Evolutionary conservation across 2,329 filamentous ascomycete genomes (phyloP), one percentile per base, ranked within the genome.

Genomic region (Pseudogymnoascus sp.): DNA sequence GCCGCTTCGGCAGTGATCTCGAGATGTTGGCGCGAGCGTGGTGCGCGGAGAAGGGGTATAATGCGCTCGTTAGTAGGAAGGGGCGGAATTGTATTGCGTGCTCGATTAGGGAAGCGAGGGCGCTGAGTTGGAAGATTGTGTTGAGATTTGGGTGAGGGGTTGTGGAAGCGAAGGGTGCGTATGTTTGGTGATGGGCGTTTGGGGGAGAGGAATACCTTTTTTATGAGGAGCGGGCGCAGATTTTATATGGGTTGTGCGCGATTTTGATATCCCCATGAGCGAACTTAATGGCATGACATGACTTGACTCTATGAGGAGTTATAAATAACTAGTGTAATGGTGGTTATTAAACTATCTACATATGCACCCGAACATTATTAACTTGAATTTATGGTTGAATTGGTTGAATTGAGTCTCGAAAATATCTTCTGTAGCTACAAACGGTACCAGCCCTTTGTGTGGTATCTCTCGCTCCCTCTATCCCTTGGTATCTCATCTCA

Each of bases 11-110:
- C 1, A 87, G 83, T 10, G 85, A 87, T 67, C 77, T 88, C 70
- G 87, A 91, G 73, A 80, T 92, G 7, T 74, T 92, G 60, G 87
- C 86, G 1, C 78, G 89, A 58, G 88, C 88, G 1, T 79, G 90
- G 66, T 92, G 89, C 71, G 86, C 88, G 0, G 85, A 89, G 69
- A 84, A 82, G 67, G 89, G 89, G 2, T 87, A 86, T 79, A 88
- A 91, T 71, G 88, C 89, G 21, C 71, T 92, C 15, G 79, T 92
- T 65, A 89, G 86, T 64, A 79, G 87, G 60, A 78, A 80, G 39
- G 82, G 84, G 66, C 79, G 87, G 64, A 88, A 87, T 0, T 93
- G 89, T 70, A 73, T 92, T 36, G 82, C 83, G 3, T 93, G 89
- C 73, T 87, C 87, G 40, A 83, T 93, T 45, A 80, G 89, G 15